A percentile compares a stretch with the other conserved stretches of the same genome.
phyloP scores from a whole-genome alignment of 139 green algal species.

The Picochlorum sp. region DNA sequence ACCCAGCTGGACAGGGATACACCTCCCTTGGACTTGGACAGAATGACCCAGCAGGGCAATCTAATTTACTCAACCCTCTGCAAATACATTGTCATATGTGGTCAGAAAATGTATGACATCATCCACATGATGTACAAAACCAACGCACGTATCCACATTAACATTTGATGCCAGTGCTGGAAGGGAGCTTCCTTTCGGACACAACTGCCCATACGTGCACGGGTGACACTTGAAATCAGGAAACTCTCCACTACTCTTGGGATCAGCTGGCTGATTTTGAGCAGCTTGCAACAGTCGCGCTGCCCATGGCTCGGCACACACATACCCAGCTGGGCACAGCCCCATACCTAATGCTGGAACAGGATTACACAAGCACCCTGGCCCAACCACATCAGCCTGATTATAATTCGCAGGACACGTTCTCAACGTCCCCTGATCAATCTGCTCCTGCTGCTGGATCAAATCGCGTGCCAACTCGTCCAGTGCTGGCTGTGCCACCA shows the following conservation, averaged over 20 bases:
- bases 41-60: slow-evolving; percentile 28
- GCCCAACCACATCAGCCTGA: background rate
- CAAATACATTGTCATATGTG: slow-evolving; percentile 6
- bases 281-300: background rate
- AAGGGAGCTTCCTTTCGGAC: slow-evolving; percentile 21
- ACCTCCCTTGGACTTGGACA: slow-evolving; percentile 24
- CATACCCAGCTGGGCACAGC: slow-evolving; percentile 20
- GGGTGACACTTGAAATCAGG: slow-evolving; percentile 20
- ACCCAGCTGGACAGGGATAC: slow-evolving; percentile 24
- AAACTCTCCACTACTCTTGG: background rate
- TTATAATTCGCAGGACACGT: background rate
- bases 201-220: slow-evolving; percentile 36
- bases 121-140: background rate
- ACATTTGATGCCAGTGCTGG: slow-evolving; percentile 9
- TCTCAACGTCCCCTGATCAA: background rate
- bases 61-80: slow-evolving; percentile 18
- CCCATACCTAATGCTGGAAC: background rate
- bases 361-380: slow-evolving; percentile 32
- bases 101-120: background rate
- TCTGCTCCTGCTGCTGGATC: slow-evolving; percentile 1
- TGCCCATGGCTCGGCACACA: slow-evolving; percentile 25
- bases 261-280: background rate
- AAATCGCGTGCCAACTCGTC: background rate
- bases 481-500: too few species aligned
- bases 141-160: slow-evolving; percentile 7